These are phyloP conservation scores for Plasmodium knowlesi DNA, from an alignment of 169 alveolate genomes.

Conservation along the genomic window DNA sequence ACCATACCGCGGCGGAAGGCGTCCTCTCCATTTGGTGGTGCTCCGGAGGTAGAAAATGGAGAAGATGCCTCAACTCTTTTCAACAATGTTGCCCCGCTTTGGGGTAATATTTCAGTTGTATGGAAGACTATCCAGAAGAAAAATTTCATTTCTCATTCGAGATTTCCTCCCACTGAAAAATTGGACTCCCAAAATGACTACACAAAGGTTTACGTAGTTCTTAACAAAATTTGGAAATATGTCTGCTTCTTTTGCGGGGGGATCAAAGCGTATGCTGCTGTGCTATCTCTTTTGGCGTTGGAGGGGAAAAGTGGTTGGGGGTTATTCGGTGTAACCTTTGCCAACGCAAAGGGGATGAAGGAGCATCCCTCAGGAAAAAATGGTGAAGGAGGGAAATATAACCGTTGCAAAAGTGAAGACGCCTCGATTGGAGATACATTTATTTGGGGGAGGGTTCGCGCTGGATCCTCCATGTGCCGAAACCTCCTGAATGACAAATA, in stretches of 20 bases:
- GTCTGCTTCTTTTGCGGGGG: background rate
- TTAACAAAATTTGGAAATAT: background rate
- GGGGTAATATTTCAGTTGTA: background rate
- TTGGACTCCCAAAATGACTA: background rate
- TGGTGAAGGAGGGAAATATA: background rate
- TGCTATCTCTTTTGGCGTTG: background rate
- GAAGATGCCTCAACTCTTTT: background rate
- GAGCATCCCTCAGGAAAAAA: background rate
- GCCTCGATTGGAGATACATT: background rate
- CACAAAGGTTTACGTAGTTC: background rate
- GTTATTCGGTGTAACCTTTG: background rate
- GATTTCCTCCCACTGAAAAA: background rate
- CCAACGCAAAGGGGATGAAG: background rate
- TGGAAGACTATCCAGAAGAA: background rate
- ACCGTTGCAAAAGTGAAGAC: background rate
- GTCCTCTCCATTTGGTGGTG: background rate
- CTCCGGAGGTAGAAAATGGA: background rate
- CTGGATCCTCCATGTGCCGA: background rate
- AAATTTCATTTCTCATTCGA: background rate
- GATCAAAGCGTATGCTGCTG: background rate
- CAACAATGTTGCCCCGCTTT: background rate
- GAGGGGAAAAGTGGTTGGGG: background rate
- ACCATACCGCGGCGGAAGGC: background rate
- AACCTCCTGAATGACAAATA: constrained; percentile 22
- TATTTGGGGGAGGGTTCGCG: background rate